Base-by-base conservation (phyloP, 805 yeast genomes). In the Geotrichum ghanense region DNA sequence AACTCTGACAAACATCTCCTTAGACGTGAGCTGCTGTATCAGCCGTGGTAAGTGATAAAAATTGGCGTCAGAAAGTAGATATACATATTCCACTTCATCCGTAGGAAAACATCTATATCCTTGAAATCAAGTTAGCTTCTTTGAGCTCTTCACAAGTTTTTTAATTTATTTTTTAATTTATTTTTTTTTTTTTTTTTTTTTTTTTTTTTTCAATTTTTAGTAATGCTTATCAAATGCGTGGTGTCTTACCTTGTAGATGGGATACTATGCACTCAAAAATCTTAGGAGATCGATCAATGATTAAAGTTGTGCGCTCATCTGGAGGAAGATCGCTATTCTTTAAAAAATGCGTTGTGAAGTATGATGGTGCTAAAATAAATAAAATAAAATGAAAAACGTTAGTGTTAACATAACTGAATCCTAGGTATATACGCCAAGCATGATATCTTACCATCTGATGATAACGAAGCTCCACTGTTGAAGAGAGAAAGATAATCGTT, bases 391-490 rank as follows among this genome's bases (percentile, higher is more conserved):
- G n/a, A n/a, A n/a, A n/a, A n/a, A n/a, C n/a, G 24, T 39, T 39
- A 35, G 41, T 16, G 16, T n/a, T 35, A 16, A n/a, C 9, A 9
- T 41, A 9, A 17, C 25, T n/a, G n/a, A n/a, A n/a, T n/a, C n/a
- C n/a, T n/a, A n/a, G n/a, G n/a, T n/a, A n/a, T n/a, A 9, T n/a
- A 9, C 22, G 10, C 9, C 17, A 16, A 35, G 9, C 17, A 19
- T 41, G 10, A 9, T 12, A 19, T 14, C 44, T 39, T 25, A 0
- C 81, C 81, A 64, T 88, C 96, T 1, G 83, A 83, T 21, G 87
- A 81, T 31, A 88, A 64, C 1, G 95, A 85, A 0, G 92, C 89
- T 1, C 95, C 95, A 56, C 87, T 79, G n/a, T n/a, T n/a, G n/a
- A n/a, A n/a, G n/a, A n/a, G n/a, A n/a, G n/a, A n/a, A n/a, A n/a